Evolutionary conservation across 2,329 filamentous ascomycete genomes (phyloP).

Genomic region (Fusarium sp.): DNA sequence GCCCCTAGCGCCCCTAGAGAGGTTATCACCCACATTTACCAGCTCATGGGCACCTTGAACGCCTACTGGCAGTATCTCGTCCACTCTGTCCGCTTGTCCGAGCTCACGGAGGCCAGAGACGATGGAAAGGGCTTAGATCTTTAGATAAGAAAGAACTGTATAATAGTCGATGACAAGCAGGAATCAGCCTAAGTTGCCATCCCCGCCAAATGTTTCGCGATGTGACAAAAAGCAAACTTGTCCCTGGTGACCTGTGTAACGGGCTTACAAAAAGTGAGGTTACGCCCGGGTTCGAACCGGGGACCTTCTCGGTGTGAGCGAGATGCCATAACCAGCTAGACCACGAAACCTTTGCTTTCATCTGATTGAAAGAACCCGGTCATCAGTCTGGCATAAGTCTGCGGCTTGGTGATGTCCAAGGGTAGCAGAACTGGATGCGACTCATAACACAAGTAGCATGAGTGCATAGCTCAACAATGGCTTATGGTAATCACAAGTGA

Average conservation of each 20-base stretch:
- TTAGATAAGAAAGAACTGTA: too few species aligned
- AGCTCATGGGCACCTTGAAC: neutral
- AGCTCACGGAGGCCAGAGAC: neutral
- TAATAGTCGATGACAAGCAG: too few species aligned
- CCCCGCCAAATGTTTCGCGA: too few species aligned
- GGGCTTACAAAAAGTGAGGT: neutral
- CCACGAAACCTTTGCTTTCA: conserved; percentile 12
- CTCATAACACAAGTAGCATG: too few species aligned
- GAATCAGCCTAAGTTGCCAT: too few species aligned
- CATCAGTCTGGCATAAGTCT: neutral
- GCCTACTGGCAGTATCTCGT: neutral
- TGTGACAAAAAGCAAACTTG: too few species aligned
- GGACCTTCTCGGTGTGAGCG: conserved; percentile 34
- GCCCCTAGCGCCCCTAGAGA: too few species aligned
- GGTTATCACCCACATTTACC: neutral
- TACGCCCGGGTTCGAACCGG: conserved; percentile 30
- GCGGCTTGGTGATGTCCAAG: accelerated
- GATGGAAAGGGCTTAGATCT: neutral
- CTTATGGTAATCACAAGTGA: too few species aligned
- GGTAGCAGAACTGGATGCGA: neutral
- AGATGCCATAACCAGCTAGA: conserved; percentile 36
- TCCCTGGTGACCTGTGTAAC: too few species aligned
- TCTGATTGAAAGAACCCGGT: too few species aligned
- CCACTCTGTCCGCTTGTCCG: neutral
- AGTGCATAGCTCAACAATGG: too few species aligned